Evolutionary conservation across 805 yeast genomes (phyloP), one percentile per base, ranked within the genome.

Genomic region (Candida nemodendra): DNA sequence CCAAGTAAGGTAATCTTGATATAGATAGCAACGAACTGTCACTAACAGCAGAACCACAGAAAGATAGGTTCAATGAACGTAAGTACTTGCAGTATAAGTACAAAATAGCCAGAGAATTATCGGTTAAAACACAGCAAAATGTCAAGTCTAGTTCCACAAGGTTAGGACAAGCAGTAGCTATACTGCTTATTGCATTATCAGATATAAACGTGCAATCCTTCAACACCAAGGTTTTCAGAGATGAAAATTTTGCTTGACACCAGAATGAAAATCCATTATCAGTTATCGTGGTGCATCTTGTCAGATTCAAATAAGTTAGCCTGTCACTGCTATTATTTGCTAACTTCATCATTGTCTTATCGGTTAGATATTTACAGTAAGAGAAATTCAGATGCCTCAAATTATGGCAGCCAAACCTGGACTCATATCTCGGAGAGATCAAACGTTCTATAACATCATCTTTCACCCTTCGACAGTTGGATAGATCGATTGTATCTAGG

Each of bases 21-120:
- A 84, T 68, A 0, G 82, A 74, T 25, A 77, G 68, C 27, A 84
- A 56, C 1, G 88, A 78, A 13, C 79, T 71, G 50, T 84, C 91
- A 51, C 87, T 79, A 4, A 84, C 88, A 1, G 91, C 90, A 21
- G 84, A 73, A 4, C 91, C 91, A 60, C 91, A 84, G 52, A 82
- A 84, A 8, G 86, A 78, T 23, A 84, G 56, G 48, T 81, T 81
- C 43, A 84, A 61, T 15, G 61, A 57, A 29, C 66, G 57, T 41
- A 84, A 57, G 5, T 66, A 57, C 33, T 76, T 80, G 52, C 88
- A 82, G n/a, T 85, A 84, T 13, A 79, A 61, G 44, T 84, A 72
- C 15, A 84, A 57, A 2, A 81, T 77, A 46, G 84, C 87, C 18
- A 84, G 65, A 2, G 90, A 71, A 26, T 76, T 70, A 53, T 84